A percentile compares a stretch with the other conserved stretches of the same genome.
Conservation (phyloP, 805 yeast genomes). For the Danielia oregonensis region DNA sequence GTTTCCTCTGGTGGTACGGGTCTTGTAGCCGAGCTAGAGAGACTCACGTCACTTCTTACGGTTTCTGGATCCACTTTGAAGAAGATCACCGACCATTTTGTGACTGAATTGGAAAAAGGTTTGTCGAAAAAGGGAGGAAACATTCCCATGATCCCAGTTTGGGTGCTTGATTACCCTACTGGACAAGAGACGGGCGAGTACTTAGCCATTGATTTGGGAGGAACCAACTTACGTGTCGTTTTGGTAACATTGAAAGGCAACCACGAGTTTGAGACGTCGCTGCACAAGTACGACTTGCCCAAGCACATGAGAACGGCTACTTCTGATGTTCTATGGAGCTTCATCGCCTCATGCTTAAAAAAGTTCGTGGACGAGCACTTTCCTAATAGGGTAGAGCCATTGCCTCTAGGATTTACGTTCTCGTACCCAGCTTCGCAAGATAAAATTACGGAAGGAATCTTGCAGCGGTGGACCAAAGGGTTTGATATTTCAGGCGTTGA, state of each 20-base stretch:
- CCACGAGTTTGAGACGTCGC: constrained; percentile 74
- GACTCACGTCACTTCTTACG: constrained; percentile 62
- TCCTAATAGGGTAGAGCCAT: constrained; percentile 58
- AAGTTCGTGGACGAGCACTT: constrained; percentile 59
- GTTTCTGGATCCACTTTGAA: constrained; percentile 56
- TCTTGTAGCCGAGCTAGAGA: constrained; percentile 43
- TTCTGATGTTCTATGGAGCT: constrained; percentile 73
- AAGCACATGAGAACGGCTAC: constrained; percentile 68
- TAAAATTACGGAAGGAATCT: constrained; percentile 74
- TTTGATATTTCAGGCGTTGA: constrained; percentile 88
- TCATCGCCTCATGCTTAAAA: constrained; percentile 75
- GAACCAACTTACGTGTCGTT: constrained; percentile 89
- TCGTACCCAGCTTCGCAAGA: constrained; percentile 80
- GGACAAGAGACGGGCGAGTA: constrained; percentile 84
- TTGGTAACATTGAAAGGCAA: constrained; percentile 76
- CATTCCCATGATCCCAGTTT: constrained; percentile 92
- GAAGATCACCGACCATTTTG: constrained; percentile 67
- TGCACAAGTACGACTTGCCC: constrained; percentile 79
- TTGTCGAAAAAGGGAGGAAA: constrained; percentile 67
- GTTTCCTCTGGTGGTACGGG: too few relatives aligned
- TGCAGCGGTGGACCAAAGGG: constrained; percentile 96
- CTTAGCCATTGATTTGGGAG: constrained; percentile 91
- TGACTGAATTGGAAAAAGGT: constrained; percentile 77
- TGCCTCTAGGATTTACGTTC: constrained; percentile 88
- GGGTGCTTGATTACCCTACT: constrained; percentile 90